A percentile compares a stretch with the other conserved stretches of the same genome.
Evolutionary conservation across 768 basidiomycete genomes (phyloP).

Genomic region (Tricholoma sp.): DNA sequence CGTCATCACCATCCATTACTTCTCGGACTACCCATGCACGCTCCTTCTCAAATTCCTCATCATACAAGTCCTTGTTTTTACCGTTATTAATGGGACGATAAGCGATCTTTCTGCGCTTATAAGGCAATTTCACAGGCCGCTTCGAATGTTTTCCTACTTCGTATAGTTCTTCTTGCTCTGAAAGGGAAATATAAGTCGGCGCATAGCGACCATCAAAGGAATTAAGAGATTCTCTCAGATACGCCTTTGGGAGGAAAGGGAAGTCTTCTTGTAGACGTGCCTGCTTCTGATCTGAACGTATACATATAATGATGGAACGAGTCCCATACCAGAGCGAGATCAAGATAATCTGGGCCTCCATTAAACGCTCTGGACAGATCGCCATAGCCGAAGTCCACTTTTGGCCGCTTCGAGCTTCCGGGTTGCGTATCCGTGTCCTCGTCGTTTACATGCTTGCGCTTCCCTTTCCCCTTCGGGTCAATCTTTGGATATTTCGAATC

Average conservation of each 20-base stretch:
- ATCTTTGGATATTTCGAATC: slow-evolving; percentile 52
- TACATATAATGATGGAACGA: not conserved
- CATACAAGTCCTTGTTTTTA: slow-evolving; percentile 38
- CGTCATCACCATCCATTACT: slow-evolving; percentile 15
- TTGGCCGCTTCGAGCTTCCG: slow-evolving; percentile 28
- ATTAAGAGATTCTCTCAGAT: slow-evolving; percentile 37
- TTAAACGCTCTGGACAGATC: slow-evolving; percentile 37
- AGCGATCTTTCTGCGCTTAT: slow-evolving; percentile 26
- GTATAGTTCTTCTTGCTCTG: slow-evolving; percentile 16
- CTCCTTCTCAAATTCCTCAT: slow-evolving; percentile 43
- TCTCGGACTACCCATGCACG: slow-evolving; percentile 9
- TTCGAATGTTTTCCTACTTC: slow-evolving; percentile 4
- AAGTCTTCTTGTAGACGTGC: slow-evolving; percentile 46
- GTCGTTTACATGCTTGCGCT: slow-evolving; percentile 28
- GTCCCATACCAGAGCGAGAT: slow-evolving; percentile 46
- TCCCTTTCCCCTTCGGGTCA: slow-evolving; percentile 30
- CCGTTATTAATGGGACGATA: slow-evolving; percentile 28
- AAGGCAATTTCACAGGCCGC: slow-evolving; percentile 20
- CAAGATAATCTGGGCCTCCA: slow-evolving; percentile 40
- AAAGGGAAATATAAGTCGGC: slow-evolving; percentile 50
- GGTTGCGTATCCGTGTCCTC: slow-evolving; percentile 12
- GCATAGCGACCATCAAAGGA: slow-evolving; percentile 43
- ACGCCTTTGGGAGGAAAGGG: slow-evolving; percentile 41
- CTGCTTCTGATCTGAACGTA: slow-evolving; percentile 20
- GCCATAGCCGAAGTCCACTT: slow-evolving; percentile 44